phyloP scores from a whole-genome alignment of 306 rosid genomes.

The Ormosia emarginata region DNA sequence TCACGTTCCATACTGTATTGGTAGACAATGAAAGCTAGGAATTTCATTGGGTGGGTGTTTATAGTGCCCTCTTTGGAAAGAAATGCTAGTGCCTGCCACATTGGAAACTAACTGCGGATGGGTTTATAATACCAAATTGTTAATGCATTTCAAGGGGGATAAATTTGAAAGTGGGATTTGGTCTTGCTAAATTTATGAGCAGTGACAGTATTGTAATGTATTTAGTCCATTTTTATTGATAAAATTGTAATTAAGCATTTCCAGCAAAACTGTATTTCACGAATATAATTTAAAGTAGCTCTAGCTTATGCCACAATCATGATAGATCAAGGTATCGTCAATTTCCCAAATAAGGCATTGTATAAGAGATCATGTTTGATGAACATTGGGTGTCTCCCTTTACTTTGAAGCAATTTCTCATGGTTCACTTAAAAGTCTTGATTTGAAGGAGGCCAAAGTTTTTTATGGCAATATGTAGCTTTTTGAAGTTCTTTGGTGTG shows the following conservation, averaged over 20 bases:
- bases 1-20: not conserved
- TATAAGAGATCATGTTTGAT: not conserved
- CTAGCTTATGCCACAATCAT: not conserved
- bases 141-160: not conserved
- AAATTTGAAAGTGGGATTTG: not conserved
- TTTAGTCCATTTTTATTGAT: not conserved
- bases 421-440: not conserved
- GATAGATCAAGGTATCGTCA: not conserved
- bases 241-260: not conserved
- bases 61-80: not conserved
- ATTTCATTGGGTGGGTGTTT: constrained; percentile 6
- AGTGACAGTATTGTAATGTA: not conserved
- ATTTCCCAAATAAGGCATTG: not conserved
- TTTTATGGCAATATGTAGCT: not conserved
- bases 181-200: not conserved
- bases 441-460: not conserved
- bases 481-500: not conserved
- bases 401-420: not conserved
- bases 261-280: not conserved
- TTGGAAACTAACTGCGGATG: not conserved
- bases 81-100: not conserved
- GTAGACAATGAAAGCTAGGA: not conserved
- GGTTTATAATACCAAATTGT: not conserved
- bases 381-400: not conserved
- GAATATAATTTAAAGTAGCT: not conserved